Evolutionary conservation across 2,329 filamentous ascomycete species (phyloP).

Genomic region (Ophiostoma montium): DNA sequence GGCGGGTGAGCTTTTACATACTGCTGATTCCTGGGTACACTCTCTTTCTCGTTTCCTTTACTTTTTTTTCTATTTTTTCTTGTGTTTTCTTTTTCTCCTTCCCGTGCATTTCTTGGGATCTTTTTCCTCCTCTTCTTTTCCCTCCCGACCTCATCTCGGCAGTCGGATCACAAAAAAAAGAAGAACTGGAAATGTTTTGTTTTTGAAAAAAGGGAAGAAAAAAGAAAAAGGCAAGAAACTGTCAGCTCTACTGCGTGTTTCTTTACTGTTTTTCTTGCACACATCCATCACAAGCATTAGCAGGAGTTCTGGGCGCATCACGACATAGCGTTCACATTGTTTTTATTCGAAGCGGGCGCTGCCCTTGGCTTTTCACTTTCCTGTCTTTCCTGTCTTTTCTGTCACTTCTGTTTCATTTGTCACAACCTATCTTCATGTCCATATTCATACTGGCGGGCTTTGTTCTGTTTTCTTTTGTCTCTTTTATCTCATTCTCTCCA

Average conservation of each 20-base stretch:
- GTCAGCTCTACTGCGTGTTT: constrained; percentile 10
- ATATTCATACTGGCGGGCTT: neutral
- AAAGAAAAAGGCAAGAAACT: constrained; percentile 14
- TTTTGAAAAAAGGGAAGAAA: constrained; percentile 5
- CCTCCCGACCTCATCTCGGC: neutral
- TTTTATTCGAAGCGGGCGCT: neutral
- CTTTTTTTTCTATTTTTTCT: constrained; percentile 8
- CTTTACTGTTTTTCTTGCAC: constrained; percentile 14
- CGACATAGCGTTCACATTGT: neutral
- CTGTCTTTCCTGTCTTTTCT: neutral
- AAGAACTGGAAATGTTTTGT: constrained; percentile 10
- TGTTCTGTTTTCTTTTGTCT: constrained; percentile 8
- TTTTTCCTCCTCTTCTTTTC: neutral
- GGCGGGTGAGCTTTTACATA: constrained; percentile 10
- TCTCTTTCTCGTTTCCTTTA: constrained; percentile 3
- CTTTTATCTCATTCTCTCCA: constrained; percentile 16
- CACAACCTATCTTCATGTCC: constrained; percentile 1
- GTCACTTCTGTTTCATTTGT: neutral
- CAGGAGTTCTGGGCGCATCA: constrained; percentile 11
- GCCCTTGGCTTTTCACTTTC: neutral
- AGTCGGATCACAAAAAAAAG: constrained; percentile 17
- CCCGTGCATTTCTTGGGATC: constrained; percentile 7
- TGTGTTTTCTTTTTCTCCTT: neutral
- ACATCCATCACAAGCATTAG: constrained; percentile 13
- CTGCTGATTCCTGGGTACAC: constrained; percentile 8